phyloP scores from a whole-genome alignment of 495 filamentous ascomycete species.

The Penicillium paradoxum region DNA sequence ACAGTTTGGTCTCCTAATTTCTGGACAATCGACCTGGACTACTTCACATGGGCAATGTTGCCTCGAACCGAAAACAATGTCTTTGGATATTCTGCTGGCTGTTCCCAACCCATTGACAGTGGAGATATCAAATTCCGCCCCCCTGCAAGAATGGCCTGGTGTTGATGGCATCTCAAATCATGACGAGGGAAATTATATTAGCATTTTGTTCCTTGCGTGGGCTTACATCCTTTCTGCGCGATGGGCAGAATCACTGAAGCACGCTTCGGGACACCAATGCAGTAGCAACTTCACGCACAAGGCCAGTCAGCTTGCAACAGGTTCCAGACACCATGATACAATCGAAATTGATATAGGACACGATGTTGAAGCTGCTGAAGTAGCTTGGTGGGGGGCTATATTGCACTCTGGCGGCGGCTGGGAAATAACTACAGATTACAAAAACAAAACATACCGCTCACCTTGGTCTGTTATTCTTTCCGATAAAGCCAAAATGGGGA shows the following conservation, averaged over 20 bases:
- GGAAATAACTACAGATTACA: background rate
- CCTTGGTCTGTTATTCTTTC: background rate
- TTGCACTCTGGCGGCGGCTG: conserved; percentile 1
- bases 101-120: background rate
- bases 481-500: background rate
- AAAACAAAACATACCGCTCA: background rate
- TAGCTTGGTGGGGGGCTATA: background rate
- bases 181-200: background rate
- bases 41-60: background rate
- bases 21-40: background rate
- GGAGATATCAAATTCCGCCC: background rate
- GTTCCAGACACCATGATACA: background rate
- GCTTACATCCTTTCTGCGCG: background rate
- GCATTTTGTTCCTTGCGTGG: background rate
- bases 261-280: background rate
- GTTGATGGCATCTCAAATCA: background rate
- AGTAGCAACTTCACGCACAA: background rate
- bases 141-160: background rate
- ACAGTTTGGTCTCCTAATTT: background rate
- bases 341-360: background rate
- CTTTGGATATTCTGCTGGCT: background rate
- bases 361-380: conserved; percentile 1
- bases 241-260: background rate
- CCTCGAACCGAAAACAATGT: background rate
- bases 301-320: background rate